These are phyloP conservation scores for Cyphellophora attinorum DNA, from an alignment of 2,329 filamentous ascomycete species.

Conservation along the genomic window DNA sequence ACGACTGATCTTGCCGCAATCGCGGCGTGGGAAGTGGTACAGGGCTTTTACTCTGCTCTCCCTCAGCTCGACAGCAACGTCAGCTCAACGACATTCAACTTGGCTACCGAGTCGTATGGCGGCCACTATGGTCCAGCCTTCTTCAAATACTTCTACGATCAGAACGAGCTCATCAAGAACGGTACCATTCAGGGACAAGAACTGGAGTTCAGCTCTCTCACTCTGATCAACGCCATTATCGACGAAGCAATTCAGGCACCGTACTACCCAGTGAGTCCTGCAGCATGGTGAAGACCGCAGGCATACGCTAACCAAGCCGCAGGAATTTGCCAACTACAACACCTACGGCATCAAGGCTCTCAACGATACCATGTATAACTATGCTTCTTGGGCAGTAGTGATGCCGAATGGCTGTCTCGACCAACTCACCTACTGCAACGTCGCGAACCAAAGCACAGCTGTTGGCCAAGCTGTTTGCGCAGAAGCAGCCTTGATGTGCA, in stretches of 20 bases:
- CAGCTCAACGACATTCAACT: constrained; percentile 44
- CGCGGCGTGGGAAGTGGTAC: constrained; percentile 46
- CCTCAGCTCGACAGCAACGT: constrained; percentile 39
- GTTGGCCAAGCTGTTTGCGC: constrained; percentile 42
- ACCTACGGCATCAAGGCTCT: constrained; percentile 45
- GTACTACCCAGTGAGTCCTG: neutral
- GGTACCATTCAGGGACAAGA: constrained; percentile 38
- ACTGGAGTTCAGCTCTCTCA: constrained; percentile 45
- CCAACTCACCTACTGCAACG: constrained; percentile 58
- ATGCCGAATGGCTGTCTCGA: constrained; percentile 54
- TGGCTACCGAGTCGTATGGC: constrained; percentile 44
- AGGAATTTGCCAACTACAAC: constrained; percentile 45
- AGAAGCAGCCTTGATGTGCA: constrained; percentile 46
- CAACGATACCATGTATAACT: constrained; percentile 51
- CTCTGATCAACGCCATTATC: constrained; percentile 49
- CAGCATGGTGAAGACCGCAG: too few species aligned
- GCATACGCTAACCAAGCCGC: too few species aligned
- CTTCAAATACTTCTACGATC: constrained; percentile 48
- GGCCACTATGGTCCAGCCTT: constrained; percentile 47
- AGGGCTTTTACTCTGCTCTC: constrained; percentile 43
- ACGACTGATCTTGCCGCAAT: constrained; percentile 49
- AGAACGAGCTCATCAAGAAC: constrained; percentile 46
- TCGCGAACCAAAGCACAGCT: constrained; percentile 49
- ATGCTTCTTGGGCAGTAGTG: constrained; percentile 46
- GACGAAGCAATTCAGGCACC: constrained; percentile 41